Evolutionary conservation across 331 rosid genomes (phyloP).

Genomic region (Quercus tomentella): DNA sequence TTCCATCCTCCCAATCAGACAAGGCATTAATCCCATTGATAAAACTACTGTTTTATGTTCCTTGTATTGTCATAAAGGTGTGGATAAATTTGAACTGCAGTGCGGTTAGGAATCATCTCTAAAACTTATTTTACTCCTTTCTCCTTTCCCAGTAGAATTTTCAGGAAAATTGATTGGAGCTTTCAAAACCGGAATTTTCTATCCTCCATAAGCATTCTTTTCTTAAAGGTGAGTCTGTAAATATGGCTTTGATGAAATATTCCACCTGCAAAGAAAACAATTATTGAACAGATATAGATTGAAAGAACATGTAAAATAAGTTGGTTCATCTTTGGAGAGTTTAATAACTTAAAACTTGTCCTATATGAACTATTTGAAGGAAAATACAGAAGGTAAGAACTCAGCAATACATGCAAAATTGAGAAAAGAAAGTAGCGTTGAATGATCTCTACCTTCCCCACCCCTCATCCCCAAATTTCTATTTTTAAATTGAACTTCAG

Average conservation of each 20-base stretch:
- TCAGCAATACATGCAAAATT: not conserved
- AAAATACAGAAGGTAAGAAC: not conserved
- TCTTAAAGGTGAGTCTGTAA: constrained; percentile 82
- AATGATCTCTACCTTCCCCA: not conserved
- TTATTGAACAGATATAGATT: not conserved
- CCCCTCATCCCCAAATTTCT: too few relatives aligned
- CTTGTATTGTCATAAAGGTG: not conserved
- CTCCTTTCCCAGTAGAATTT: not conserved
- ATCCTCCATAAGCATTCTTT: constrained; percentile 85
- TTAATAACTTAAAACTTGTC: not conserved
- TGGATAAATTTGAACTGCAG: not conserved
- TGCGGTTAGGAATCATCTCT: not conserved
- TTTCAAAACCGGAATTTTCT: constrained; percentile 41
- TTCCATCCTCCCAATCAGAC: too few relatives aligned
- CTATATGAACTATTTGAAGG: not conserved
- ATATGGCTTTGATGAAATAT: constrained; percentile 83
- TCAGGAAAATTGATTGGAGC: not conserved
- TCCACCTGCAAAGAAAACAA: constrained; percentile 47
- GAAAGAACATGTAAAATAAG: not conserved
- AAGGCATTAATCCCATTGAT: not conserved
- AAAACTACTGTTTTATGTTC: not conserved
- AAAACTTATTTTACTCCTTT: not conserved
- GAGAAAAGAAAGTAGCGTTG: not conserved
- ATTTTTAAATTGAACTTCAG: not conserved
- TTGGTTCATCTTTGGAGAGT: not conserved